These are phyloP conservation scores for Capronia epimyces DNA, from an alignment of 2,329 filamentous ascomycete genomes.

Conservation along the genomic window DNA sequence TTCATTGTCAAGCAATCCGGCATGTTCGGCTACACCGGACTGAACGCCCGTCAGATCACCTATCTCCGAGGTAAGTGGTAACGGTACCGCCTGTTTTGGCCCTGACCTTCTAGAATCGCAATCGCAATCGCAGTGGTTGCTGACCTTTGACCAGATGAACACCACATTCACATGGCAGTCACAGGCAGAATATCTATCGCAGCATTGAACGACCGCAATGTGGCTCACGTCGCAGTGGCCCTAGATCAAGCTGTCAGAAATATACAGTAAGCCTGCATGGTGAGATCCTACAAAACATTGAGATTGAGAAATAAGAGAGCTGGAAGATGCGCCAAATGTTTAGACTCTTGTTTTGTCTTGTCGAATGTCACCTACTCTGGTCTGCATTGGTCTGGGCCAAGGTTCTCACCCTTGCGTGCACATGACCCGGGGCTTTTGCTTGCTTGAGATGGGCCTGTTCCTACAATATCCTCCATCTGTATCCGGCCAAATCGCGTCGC, in stretches of 20 bases:
- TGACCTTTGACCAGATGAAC: background rate
- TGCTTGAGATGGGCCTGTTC: conserved; percentile 83
- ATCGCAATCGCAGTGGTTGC: too few species aligned
- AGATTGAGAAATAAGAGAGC: background rate
- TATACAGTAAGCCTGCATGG: background rate
- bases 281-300: background rate
- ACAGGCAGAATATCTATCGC: background rate
- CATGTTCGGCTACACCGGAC: conserved; percentile 40
- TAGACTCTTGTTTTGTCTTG: too few species aligned
- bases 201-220: background rate
- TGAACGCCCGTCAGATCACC: conserved; percentile 21
- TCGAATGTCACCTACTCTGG: too few species aligned
- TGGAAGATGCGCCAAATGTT: too few species aligned
- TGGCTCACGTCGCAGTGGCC: background rate
- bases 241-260: background rate
- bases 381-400: too few species aligned
- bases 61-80: background rate
- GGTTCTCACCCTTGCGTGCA: background rate
- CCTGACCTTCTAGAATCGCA: background rate
- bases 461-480: conserved; percentile 72
- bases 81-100: too few species aligned
- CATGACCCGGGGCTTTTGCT: too few species aligned
- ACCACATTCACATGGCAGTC: background rate
- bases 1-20: conserved; percentile 35
- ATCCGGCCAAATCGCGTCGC: conserved; percentile 70